phyloP scores from a whole-genome alignment of 768 basidiomycete species.

The Mycena latifolia region DNA sequence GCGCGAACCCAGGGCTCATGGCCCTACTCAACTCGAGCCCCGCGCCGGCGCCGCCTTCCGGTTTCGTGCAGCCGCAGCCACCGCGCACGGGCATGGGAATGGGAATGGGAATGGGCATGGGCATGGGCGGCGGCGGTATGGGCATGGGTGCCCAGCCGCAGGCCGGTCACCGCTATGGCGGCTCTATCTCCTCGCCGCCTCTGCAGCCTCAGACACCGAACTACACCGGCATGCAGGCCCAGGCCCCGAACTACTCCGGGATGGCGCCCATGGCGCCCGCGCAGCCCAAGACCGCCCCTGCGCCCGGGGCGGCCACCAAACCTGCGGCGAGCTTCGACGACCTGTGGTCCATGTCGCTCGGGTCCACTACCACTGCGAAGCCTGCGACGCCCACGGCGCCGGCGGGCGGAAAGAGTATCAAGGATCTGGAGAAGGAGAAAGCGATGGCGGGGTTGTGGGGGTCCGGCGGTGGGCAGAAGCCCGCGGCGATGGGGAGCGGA shows the following conservation, averaged over 20 bases:
- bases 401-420: conserved; percentile 77
- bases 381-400: conserved; percentile 51
- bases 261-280: conserved; percentile 46
- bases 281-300: conserved; percentile 33
- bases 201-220: conserved; percentile 41
- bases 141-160: conserved; percentile 42
- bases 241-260: too few species aligned
- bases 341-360: conserved; percentile 87
- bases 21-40: conserved; percentile 62
- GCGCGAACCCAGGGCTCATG: conserved; percentile 55
- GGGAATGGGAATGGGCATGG: conserved; percentile 37
- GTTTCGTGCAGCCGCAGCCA: conserved; percentile 41
- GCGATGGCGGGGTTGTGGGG: conserved; percentile 87
- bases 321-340: conserved; percentile 84
- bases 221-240: conserved; percentile 30
- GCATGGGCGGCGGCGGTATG: conserved; percentile 33
- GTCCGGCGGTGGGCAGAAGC: conserved; percentile 27
- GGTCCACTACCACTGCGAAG: conserved; percentile 49
- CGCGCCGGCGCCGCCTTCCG: conserved; percentile 40
- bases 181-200: conserved; percentile 42
- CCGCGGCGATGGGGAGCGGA: conserved; percentile 29
- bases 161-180: conserved; percentile 24
- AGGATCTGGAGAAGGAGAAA: conserved; percentile 92
- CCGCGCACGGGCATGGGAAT: conserved; percentile 35
- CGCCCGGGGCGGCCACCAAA: conserved; percentile 49